These are phyloP conservation scores for Dactylellina leptospora DNA, from an alignment of 2,329 filamentous ascomycete species.

Conservation along the genomic window DNA sequence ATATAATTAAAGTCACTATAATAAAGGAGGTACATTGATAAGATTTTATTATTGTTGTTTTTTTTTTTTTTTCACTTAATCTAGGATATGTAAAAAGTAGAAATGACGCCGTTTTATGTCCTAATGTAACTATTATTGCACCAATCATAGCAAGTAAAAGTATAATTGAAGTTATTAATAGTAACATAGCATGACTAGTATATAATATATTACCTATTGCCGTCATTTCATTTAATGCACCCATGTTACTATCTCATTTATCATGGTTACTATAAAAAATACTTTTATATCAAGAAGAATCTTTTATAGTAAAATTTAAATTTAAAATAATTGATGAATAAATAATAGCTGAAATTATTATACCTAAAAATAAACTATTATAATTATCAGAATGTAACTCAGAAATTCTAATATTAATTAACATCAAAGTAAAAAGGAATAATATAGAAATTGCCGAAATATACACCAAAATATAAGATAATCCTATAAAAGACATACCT, in stretches of 20 bases:
- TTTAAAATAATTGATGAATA: conserved; percentile 17
- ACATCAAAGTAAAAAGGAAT: too few relatives aligned
- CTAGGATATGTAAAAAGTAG: neutral
- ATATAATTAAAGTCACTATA: too few relatives aligned
- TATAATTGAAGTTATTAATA: conserved; percentile 1
- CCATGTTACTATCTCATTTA: conserved; percentile 18
- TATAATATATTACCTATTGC: conserved; percentile 5
- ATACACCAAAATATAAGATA: too few relatives aligned
- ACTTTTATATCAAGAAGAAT: conserved; percentile 18
- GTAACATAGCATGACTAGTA: neutral
- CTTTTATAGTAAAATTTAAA: conserved; percentile 21
- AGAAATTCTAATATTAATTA: conserved; percentile 54
- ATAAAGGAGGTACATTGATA: too few relatives aligned
- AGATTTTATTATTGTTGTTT: neutral
- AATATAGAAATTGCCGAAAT: too few relatives aligned
- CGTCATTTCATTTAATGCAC: conserved; percentile 26
- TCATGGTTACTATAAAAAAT: conserved; percentile 19
- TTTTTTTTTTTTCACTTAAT: conserved; percentile 6
- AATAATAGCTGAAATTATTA: conserved; percentile 21
- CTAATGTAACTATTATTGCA: neutral
- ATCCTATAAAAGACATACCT: too few relatives aligned
- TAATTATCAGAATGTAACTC: too few relatives aligned
- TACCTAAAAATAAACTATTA: conserved; percentile 19
- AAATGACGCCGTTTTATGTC: neutral
- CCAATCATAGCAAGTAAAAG: neutral